Evolutionary conservation across 2,329 filamentous ascomycete species (phyloP).

Genomic region (Didymella sp.): DNA sequence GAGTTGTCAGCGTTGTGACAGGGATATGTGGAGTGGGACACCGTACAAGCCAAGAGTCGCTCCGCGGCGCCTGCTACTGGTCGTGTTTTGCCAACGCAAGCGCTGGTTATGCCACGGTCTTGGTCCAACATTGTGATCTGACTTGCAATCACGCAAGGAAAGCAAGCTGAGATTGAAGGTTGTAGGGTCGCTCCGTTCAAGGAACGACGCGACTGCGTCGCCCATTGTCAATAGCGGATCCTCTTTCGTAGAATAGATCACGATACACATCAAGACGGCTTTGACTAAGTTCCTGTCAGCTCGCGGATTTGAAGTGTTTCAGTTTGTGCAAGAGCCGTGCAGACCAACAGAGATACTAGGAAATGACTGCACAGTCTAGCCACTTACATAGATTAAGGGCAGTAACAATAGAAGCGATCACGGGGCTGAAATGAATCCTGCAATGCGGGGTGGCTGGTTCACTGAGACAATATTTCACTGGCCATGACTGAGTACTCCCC

Average conservation of each 20-base stretch:
- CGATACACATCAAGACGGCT: slow-evolving; percentile 3
- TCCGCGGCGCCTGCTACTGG: background rate
- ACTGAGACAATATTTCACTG: slow-evolving; percentile 31
- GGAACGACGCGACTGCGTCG: slow-evolving; percentile 6
- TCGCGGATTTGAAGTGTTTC: background rate
- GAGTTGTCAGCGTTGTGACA: background rate
- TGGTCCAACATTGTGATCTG: background rate
- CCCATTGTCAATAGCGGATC: slow-evolving; percentile 9
- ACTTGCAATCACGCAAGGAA: background rate
- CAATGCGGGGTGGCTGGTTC: slow-evolving; percentile 26
- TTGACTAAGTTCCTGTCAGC: background rate
- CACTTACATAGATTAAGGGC: slow-evolving; percentile 6
- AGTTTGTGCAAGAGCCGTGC: background rate
- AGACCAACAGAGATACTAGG: too few species aligned
- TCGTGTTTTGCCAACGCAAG: slow-evolving; percentile 1
- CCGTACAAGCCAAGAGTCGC: background rate
- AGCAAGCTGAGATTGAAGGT: background rate
- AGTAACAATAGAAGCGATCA: background rate
- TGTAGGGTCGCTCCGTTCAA: background rate
- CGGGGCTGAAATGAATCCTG: slow-evolving; percentile 21
- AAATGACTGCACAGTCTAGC: too few species aligned
- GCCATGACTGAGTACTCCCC: background rate
- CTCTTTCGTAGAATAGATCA: background rate
- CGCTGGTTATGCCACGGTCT: background rate
- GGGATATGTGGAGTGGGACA: background rate